A percentile compares a stretch with the other conserved stretches of the same genome.
Conservation (phyloP, 495 filamentous ascomycete species). For the Achaetomiella virescens region DNA sequence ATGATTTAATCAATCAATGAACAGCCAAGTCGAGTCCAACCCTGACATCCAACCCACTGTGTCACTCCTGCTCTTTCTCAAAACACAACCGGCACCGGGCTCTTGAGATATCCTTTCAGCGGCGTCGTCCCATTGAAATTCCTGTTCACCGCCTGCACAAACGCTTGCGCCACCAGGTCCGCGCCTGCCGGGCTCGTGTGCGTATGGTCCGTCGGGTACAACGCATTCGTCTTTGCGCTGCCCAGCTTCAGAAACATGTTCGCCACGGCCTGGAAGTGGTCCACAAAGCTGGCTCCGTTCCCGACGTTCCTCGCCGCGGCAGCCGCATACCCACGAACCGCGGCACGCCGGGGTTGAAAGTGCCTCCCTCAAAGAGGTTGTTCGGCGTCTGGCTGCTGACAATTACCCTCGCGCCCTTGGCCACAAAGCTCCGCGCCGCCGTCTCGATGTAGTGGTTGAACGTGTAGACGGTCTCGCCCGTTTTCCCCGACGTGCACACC, state of each 20-base stretch:
- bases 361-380: constrained; percentile 53
- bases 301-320: constrained; percentile 41
- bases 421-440: constrained; percentile 45
- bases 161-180: constrained; percentile 52
- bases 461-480: constrained; percentile 48
- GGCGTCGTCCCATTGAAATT: constrained; percentile 32
- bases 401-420: constrained; percentile 59
- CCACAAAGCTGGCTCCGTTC: constrained; percentile 48
- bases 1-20: too few species aligned
- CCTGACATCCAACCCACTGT: too few species aligned
- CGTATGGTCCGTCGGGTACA: constrained; percentile 58
- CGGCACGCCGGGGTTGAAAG: constrained; percentile 35
- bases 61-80: too few species aligned
- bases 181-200: constrained; percentile 58
- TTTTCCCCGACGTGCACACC: constrained; percentile 47
- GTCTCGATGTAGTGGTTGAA: constrained; percentile 52
- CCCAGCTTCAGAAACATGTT: constrained; percentile 46
- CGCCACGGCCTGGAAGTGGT: constrained; percentile 54
- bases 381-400: constrained; percentile 58
- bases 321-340: constrained; percentile 56
- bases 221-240: constrained; percentile 39
- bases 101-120: constrained; percentile 22
- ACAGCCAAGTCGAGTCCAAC: too few species aligned
- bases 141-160: constrained; percentile 54
- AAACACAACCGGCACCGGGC: constrained; percentile 17